These are phyloP conservation scores for Mortierella antarctica DNA, from an alignment of 192 early-diverging fungal species.

Conservation along the genomic window DNA sequence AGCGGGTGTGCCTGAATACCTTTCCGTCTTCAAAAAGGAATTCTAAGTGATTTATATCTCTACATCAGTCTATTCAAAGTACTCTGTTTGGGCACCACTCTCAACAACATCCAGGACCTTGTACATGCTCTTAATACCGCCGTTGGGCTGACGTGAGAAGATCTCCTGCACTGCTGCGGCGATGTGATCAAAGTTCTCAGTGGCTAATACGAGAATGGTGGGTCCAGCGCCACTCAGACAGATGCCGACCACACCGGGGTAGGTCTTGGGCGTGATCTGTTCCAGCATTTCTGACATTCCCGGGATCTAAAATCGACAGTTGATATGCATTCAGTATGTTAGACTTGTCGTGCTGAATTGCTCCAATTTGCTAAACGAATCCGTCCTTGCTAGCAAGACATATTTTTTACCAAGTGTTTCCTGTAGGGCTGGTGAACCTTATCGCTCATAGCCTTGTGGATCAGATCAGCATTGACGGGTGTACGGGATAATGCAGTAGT, in stretches of 20 bases:
- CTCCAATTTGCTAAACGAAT: neutral
- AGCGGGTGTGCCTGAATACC: no score
- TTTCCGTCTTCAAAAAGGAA: no score
- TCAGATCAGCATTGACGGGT: conserved; percentile 78
- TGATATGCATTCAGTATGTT: neutral
- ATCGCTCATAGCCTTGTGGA: conserved; percentile 96
- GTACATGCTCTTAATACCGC: conserved; percentile 67
- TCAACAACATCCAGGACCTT: conserved; percentile 72
- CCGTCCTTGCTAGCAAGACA: no score
- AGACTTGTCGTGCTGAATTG: conserved; percentile 3
- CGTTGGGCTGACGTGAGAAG: conserved; percentile 62
- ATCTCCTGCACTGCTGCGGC: conserved; percentile 72
- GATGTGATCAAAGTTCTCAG: conserved; percentile 86
- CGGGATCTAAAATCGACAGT: conserved; percentile 70
- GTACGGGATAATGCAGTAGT: conserved; percentile 81
- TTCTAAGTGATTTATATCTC: no score
- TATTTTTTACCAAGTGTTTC: conserved; percentile 81
- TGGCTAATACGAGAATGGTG: conserved; percentile 92
- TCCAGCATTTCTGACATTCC: conserved; percentile 89
- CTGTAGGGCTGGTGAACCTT: conserved; percentile 97
- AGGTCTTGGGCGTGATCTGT: conserved; percentile 75
- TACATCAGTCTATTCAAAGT: conserved; percentile 18
- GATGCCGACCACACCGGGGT: conserved; percentile 89
- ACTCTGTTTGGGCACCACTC: conserved; percentile 59
- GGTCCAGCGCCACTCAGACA: conserved; percentile 98